Conservation (phyloP, 345 rosid species). For the Rhodamnia argentea region DNA sequence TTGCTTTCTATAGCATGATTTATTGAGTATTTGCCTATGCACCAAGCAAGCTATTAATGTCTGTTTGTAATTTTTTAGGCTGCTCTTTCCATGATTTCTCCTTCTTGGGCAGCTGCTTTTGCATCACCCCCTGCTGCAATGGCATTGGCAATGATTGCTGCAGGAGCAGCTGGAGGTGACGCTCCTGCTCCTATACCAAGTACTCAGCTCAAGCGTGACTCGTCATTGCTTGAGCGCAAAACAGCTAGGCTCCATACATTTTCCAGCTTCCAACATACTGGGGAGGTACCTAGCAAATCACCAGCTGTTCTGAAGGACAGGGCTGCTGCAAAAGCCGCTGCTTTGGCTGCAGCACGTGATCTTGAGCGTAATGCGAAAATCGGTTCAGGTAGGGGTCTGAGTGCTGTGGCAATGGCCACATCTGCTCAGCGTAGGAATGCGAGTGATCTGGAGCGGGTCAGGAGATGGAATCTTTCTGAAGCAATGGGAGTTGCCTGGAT, state of each 20-base stretch:
- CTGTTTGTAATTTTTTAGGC: conserved; percentile 34
- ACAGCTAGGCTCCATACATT: conserved; percentile 59
- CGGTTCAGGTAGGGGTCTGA: conserved; percentile 99
- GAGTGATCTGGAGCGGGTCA: conserved; percentile 88
- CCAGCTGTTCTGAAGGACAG: conserved; percentile 79
- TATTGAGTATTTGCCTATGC: background rate
- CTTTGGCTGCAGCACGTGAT: conserved; percentile 98
- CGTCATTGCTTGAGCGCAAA: conserved; percentile 84
- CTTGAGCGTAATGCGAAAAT: conserved; percentile 95
- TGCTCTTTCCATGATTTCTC: conserved; percentile 90
- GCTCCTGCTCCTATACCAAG: conserved; percentile 49
- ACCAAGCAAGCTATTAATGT: background rate
- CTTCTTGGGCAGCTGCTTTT: conserved; percentile 98
- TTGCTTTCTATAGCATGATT: background rate
- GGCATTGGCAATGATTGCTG: conserved; percentile 99
- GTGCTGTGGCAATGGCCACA: conserved; percentile 99
- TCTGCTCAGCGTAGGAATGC: conserved; percentile 89
- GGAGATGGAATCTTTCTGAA: conserved; percentile 86
- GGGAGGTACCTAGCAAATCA: conserved; percentile 43
- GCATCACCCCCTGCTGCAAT: conserved; percentile 99
- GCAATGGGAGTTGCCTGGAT: conserved; percentile 99
- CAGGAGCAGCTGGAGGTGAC: conserved; percentile 96
- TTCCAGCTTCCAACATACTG: conserved; percentile 88
- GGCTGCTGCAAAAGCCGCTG: conserved; percentile 98
- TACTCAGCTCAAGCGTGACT: conserved; percentile 68